Evolutionary conservation across 2,329 filamentous ascomycete species (phyloP).

Genomic region (Cladophialophora carrionii): DNA sequence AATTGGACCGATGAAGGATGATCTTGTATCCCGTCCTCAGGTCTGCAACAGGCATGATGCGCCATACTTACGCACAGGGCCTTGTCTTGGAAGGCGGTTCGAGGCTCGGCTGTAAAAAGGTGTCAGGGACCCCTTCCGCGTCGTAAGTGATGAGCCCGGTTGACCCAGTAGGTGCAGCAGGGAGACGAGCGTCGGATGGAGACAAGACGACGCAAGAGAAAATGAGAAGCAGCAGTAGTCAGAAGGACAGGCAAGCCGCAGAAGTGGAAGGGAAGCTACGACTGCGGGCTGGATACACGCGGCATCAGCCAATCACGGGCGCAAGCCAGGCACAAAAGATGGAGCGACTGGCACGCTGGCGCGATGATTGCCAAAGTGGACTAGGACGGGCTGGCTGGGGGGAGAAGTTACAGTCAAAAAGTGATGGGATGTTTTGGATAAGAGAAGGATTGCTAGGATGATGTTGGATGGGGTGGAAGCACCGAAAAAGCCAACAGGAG

Average conservation of each 20-base stretch:
- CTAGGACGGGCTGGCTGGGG: slow-evolving; percentile 37
- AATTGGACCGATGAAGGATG: slow-evolving; percentile 29
- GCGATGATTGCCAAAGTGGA: slow-evolving; percentile 37
- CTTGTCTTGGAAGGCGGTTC: slow-evolving; percentile 39
- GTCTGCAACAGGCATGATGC: slow-evolving; percentile 22
- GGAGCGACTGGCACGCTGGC: slow-evolving; percentile 31
- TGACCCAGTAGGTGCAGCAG: slow-evolving; percentile 23
- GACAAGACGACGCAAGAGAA: slow-evolving; percentile 17
- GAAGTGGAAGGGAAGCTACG: slow-evolving; percentile 32
- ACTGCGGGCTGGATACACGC: slow-evolving; percentile 31
- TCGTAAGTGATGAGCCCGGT: slow-evolving; percentile 30
- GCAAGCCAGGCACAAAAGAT: slow-evolving; percentile 28
- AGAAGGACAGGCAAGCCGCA: slow-evolving; percentile 36
- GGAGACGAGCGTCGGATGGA: slow-evolving; percentile 19
- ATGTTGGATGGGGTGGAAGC: slow-evolving; percentile 27
- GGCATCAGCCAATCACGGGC: slow-evolving; percentile 30
- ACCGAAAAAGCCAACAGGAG: slow-evolving; percentile 21
- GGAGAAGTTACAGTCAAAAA: slow-evolving; percentile 21
- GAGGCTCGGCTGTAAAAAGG: slow-evolving; percentile 36
- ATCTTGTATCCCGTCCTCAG: slow-evolving; percentile 32
- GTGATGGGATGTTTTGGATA: slow-evolving; percentile 36
- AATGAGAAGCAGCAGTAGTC: slow-evolving; percentile 22
- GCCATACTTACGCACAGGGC: slow-evolving; percentile 18
- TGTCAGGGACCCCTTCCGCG: slow-evolving; percentile 18
- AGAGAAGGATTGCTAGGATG: slow-evolving; percentile 35